A percentile compares a stretch with the other conserved stretches of the same genome.
phyloP scores from a whole-genome alignment of 2,329 filamentous ascomycete genomes.

The Juglanconis juglandina region DNA sequence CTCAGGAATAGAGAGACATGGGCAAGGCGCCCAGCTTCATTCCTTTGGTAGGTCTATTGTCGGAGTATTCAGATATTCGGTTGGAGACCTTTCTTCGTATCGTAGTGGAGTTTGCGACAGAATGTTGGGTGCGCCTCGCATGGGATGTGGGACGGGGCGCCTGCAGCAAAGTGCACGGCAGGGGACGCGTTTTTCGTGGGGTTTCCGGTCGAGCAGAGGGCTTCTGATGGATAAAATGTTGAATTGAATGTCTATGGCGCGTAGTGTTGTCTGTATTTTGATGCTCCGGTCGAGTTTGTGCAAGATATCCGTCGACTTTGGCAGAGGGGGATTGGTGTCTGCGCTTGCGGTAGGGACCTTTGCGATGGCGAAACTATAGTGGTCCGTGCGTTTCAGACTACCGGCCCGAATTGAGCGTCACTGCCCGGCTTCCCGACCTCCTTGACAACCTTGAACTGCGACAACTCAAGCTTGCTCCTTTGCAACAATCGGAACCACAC shows the following conservation, averaged over 20 bases:
- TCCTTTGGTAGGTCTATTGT: background rate
- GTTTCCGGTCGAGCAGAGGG: background rate
- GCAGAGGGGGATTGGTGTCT: background rate
- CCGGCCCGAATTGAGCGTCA: background rate
- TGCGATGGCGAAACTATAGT: background rate
- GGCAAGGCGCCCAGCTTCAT: conserved; percentile 10
- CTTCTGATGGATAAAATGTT: background rate
- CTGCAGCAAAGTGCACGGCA: conserved; percentile 3
- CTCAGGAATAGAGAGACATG: conserved; percentile 12
- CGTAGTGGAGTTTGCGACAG: conserved; percentile 7
- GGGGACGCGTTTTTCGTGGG: conserved; percentile 6
- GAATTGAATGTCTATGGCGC: background rate
- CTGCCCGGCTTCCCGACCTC: background rate
- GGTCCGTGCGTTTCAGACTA: background rate
- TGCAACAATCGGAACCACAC: conserved; percentile 1
- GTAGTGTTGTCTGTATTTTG: background rate
- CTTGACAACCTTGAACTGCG: background rate
- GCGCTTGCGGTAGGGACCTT: background rate
- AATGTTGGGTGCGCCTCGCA: conserved; percentile 7
- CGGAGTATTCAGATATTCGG: background rate
- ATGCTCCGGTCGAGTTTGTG: background rate
- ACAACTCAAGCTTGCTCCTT: background rate
- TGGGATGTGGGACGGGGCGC: background rate
- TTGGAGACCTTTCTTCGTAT: background rate
- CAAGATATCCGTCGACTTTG: background rate